Conservation (phyloP, 495 filamentous ascomycete species). For the Rhizodiscina lignyota region DNA sequence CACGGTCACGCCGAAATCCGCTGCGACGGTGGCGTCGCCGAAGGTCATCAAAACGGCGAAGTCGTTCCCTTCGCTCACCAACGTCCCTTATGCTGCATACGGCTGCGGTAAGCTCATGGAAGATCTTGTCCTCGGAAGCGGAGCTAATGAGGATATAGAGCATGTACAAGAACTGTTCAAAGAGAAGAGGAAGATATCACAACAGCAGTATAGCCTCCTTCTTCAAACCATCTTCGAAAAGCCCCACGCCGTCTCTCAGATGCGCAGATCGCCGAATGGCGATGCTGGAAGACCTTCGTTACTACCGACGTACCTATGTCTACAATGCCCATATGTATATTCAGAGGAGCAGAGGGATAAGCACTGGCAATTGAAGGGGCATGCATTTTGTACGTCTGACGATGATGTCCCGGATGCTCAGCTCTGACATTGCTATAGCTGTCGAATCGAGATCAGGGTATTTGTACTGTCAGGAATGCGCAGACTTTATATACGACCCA, state of each 20-base stretch:
- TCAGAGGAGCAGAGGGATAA: constrained; percentile 36
- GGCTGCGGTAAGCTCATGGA: constrained; percentile 13
- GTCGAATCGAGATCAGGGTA: constrained; percentile 65
- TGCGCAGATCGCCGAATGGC: constrained; percentile 9
- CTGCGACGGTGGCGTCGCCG: constrained; percentile 17
- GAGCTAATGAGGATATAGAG: constrained; percentile 10
- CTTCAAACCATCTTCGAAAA: constrained; percentile 14
- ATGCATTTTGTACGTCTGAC: constrained; percentile 60
- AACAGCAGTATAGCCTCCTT: constrained; percentile 15
- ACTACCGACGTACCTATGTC: constrained; percentile 49
- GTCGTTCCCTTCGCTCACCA: constrained; percentile 7
- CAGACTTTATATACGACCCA: constrained; percentile 78
- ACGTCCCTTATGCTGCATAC: constrained; percentile 8
- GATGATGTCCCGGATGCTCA: background rate
- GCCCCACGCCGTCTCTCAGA: constrained; percentile 12
- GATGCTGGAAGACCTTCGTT: constrained; percentile 17
- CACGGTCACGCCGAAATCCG: constrained; percentile 11
- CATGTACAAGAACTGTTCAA: constrained; percentile 18
- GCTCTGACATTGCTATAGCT: constrained; percentile 28
- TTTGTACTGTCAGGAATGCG: constrained; percentile 69
- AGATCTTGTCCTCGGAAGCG: background rate
- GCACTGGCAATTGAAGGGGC: constrained; percentile 40
- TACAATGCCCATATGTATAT: constrained; percentile 46
- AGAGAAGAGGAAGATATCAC: constrained; percentile 12
- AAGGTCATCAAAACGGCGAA: constrained; percentile 22